Evolutionary conservation across 768 basidiomycete species (phyloP), one percentile per base, ranked within the genome.

Genomic region (Suillus spraguei): DNA sequence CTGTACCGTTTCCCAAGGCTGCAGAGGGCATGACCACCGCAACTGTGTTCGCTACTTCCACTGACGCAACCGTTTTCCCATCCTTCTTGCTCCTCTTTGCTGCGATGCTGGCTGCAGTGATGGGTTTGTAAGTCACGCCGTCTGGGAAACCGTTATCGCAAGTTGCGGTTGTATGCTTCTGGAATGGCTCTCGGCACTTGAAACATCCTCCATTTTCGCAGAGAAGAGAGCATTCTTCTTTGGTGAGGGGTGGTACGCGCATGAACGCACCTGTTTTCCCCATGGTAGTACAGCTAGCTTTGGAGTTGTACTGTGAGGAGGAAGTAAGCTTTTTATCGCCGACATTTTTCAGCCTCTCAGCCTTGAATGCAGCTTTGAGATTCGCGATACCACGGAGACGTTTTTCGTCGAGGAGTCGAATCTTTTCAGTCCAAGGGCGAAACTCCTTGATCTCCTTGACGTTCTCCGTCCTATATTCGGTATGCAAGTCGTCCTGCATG

Each of bases 251-350:
- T 44, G 42, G 42, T n/a, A 44, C 42, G 1, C 20, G 9, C 4
- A 44, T 20, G 1, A 44, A 44, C 2, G 20, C 3, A 8, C 42
- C 4, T 4, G 9, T 9, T n/a, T 44, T 44, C 9, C 42, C 42
- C 0, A 0, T 9, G 0, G 42, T 44, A 0, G 1, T n/a, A 0
- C 4, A 20, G 0, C 42, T 8, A n/a, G 42, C 4, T 8, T 44
- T 44, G 8, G 42, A 44, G 42, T 44, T 44, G 4, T n/a, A 44
- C 2, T n/a, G 42, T 1, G 20, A 44, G 20, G 42, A 44, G 1
- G 42, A 9, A 3, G 8, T 44, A 9, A 44, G 42, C 3, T n/a
- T 44, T 3, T n/a, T 44, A 0, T 44, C 20, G 8, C 20, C 20
- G 42, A 8, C 3, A 4, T n/a, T 44, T n/a, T 44, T 44, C 42